phyloP scores from a whole-genome alignment of 192 early-diverging fungal species.

The Rhizophagus prolifer region DNA sequence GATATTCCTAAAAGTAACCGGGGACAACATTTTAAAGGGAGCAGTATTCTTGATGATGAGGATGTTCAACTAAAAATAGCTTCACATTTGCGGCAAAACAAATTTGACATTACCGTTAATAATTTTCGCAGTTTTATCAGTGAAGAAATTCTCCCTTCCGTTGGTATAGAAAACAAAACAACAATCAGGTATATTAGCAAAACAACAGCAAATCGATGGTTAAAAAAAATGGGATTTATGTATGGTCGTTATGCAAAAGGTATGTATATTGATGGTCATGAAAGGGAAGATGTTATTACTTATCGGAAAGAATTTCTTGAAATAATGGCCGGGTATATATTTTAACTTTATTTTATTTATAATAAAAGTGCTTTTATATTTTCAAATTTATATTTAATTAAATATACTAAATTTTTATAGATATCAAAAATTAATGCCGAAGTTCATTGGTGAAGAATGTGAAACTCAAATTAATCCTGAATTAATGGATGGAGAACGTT shows the following conservation, averaged over 20 bases:
- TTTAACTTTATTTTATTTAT: too few relatives aligned
- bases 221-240: conserved; percentile 29
- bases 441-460: not conserved
- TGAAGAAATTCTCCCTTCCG: not conserved
- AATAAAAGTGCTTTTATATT: too few relatives aligned
- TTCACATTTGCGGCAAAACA: not conserved
- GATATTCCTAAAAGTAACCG: not conserved
- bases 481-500: not conserved
- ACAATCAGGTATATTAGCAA: not conserved
- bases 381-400: too few relatives aligned
- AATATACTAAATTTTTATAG: too few relatives aligned
- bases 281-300: not conserved
- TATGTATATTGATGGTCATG: not conserved
- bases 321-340: too few relatives aligned
- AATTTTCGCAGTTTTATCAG: not conserved
- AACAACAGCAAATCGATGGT: not conserved
- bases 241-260: conserved; percentile 1
- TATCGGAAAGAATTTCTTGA: too few relatives aligned
- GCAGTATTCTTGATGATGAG: conserved; percentile 17
- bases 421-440: not conserved
- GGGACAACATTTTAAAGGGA: too few relatives aligned
- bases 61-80: conserved; percentile 6
- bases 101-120: not conserved
- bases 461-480: conserved; percentile 9
- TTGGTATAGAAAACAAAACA: not conserved